phyloP scores from a whole-genome alignment of 768 basidiomycete genomes.

The Mycena crocata region DNA sequence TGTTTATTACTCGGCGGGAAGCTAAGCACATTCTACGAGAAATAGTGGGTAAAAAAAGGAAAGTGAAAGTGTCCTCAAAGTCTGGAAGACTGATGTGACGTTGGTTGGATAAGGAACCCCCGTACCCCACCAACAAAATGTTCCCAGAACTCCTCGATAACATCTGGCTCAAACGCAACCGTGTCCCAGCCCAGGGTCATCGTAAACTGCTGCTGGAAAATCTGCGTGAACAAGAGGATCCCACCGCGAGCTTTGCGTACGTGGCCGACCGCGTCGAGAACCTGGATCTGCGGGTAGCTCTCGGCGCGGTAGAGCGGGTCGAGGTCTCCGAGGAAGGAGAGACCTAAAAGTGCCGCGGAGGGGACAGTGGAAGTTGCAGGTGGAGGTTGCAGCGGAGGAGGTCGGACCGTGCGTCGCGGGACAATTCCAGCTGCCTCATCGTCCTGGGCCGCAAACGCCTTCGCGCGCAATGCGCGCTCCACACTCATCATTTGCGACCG shows the following conservation, averaged over 20 bases:
- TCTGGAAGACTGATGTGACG: not conserved
- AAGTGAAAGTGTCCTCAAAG: too few relatives aligned
- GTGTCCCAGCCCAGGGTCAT: constrained; percentile 66
- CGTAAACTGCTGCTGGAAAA: constrained; percentile 62
- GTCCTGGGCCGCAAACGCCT: constrained; percentile 63
- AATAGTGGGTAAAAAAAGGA: too few relatives aligned
- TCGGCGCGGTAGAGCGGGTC: constrained; percentile 65
- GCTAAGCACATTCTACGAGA: too few relatives aligned
- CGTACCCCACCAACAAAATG: constrained; percentile 53
- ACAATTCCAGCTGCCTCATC: constrained; percentile 57
- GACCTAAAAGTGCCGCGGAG: constrained; percentile 60
- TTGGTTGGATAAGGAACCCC: constrained; percentile 49
- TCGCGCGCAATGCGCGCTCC: constrained; percentile 56
- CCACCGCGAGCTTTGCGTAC: not conserved
- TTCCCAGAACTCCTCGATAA: constrained; percentile 61
- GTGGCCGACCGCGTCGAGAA: constrained; percentile 31
- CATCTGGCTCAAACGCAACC: constrained; percentile 59
- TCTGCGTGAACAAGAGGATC: constrained; percentile 61
- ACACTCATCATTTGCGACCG: constrained; percentile 58
- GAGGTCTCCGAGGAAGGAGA: constrained; percentile 71
- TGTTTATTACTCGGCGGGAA: too few relatives aligned
- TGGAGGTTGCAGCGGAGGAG: constrained; percentile 11
- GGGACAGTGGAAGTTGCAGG: constrained; percentile 34
- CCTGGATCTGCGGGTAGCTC: constrained; percentile 51
- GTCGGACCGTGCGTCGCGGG: constrained; percentile 21